phyloP scores from a whole-genome alignment of 2,329 filamentous ascomycete species.

The Celoporthe dispersa region DNA sequence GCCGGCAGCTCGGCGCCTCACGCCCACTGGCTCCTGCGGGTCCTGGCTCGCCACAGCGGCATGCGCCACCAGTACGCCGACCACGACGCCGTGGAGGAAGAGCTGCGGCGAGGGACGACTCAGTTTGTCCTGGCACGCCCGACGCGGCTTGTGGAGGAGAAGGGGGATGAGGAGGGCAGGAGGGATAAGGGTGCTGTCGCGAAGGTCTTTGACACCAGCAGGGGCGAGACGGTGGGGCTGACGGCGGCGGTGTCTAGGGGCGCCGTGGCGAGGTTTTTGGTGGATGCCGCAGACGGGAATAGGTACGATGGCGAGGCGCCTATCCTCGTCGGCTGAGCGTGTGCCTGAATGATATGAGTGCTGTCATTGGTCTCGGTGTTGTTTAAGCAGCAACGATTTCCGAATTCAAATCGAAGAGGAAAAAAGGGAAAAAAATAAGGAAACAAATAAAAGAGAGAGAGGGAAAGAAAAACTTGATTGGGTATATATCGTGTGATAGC shows the following conservation, averaged over 20 bases:
- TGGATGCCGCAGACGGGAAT: constrained; percentile 40
- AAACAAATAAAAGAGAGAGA: not conserved
- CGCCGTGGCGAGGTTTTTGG: constrained; percentile 46
- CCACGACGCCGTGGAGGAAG: constrained; percentile 50
- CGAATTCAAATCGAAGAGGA: not conserved
- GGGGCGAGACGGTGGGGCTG: constrained; percentile 42
- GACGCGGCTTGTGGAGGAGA: constrained; percentile 19
- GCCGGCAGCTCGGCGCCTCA: constrained; percentile 49
- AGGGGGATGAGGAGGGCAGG: not conserved
- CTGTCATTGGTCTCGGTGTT: no score
- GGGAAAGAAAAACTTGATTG: not conserved
- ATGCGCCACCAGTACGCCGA: constrained; percentile 53
- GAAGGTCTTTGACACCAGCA: constrained; percentile 29
- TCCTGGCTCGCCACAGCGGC: constrained; percentile 51
- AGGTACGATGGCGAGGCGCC: constrained; percentile 39
- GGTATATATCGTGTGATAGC: constrained; percentile 17
- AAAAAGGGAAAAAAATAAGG: not conserved
- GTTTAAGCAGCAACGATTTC: no score
- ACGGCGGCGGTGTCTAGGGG: constrained; percentile 35
- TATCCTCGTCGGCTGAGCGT: constrained; percentile 13
- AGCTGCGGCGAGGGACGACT: constrained; percentile 37
- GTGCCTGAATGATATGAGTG: not conserved
- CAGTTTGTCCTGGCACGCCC: constrained; percentile 17
- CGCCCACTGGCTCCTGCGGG: constrained; percentile 46
- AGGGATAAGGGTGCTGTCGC: not conserved